Conservation (phyloP, 805 yeast genomes). For the Schwanniomyces pseudopolymorphus region DNA sequence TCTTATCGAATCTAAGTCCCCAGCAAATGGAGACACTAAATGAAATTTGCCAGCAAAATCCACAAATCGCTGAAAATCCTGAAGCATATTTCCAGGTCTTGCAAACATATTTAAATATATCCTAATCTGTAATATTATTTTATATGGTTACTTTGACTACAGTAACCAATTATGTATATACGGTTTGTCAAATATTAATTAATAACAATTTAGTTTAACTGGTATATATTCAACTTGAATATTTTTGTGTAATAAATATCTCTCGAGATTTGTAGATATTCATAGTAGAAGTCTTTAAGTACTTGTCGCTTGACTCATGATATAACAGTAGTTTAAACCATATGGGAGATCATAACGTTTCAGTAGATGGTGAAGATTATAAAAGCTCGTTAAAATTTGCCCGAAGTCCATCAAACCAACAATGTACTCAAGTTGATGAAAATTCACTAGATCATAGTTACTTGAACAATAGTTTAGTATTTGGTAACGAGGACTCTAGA, state of each 20-base stretch:
- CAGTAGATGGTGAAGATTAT: conserved; percentile 1
- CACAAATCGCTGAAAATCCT: conserved; percentile 7
- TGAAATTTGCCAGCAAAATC: conserved; percentile 6
- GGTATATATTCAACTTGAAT: background rate
- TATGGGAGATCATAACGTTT: conserved; percentile 1
- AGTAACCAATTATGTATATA: background rate
- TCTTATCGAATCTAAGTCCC: conserved; percentile 1
- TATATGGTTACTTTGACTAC: background rate
- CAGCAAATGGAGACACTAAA: conserved; percentile 4
- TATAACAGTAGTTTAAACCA: background rate
- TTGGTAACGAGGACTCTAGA: conserved; percentile 21
- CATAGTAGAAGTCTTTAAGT: background rate
- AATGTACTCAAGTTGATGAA: background rate
- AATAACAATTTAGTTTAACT: background rate
- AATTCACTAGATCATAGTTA: conserved; percentile 1
- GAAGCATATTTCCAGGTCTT: conserved; percentile 6
- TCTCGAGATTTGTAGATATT: background rate
- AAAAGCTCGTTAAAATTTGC: background rate
- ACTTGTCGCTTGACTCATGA: background rate
- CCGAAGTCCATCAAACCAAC: background rate
- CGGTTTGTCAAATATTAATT: background rate
- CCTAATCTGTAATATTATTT: background rate
- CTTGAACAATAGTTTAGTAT: conserved; percentile 29
- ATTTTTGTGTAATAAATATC: background rate
- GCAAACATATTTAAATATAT: conserved; percentile 4